These are phyloP conservation scores for Fusarium sp. DNA, from an alignment of 2,329 filamentous ascomycete genomes.

Conservation along the genomic window DNA sequence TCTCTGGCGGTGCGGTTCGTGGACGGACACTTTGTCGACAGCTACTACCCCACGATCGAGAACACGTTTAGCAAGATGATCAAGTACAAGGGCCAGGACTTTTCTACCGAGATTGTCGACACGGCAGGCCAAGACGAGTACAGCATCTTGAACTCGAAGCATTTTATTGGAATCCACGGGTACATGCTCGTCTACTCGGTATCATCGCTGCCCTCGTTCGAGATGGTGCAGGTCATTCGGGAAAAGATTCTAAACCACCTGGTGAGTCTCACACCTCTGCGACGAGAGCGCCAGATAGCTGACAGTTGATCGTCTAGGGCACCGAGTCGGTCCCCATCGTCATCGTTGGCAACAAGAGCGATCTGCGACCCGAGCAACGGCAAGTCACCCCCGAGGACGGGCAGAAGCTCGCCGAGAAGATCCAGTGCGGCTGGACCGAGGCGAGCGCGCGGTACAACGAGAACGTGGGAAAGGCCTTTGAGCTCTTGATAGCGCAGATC, in stretches of 20 bases:
- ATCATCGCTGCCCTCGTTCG: slow-evolving; percentile 90
- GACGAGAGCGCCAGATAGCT: background rate
- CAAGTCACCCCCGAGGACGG: slow-evolving; percentile 91
- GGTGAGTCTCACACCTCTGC: slow-evolving; percentile 62
- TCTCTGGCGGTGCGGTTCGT: slow-evolving; percentile 97
- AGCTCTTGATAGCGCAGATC: slow-evolving; percentile 93
- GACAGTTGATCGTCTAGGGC: slow-evolving; percentile 66
- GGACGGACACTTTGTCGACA: slow-evolving; percentile 98
- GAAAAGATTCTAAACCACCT: slow-evolving; percentile 98
- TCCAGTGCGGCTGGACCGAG: slow-evolving; percentile 94
- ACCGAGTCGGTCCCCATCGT: slow-evolving; percentile 93
- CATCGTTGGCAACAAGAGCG: slow-evolving; percentile 97
- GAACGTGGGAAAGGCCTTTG: slow-evolving; percentile 93
- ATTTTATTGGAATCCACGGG: slow-evolving; percentile 98
- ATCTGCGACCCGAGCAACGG: slow-evolving; percentile 90
- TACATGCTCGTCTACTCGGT: slow-evolving; percentile 99
- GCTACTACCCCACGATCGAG: slow-evolving; percentile 98
- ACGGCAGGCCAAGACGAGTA: slow-evolving; percentile 99
- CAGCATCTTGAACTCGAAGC: slow-evolving; percentile 97
- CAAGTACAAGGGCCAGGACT: slow-evolving; percentile 92
- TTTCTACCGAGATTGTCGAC: slow-evolving; percentile 96
- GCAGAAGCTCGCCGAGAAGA: slow-evolving; percentile 84
- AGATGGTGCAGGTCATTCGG: slow-evolving; percentile 95
- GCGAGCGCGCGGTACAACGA: slow-evolving; percentile 94
- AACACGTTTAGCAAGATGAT: slow-evolving; percentile 99